Evolutionary conservation across 495 filamentous ascomycete genomes (phyloP), one percentile per base, ranked within the genome.

Genomic region (Penicillium pancosmium): DNA sequence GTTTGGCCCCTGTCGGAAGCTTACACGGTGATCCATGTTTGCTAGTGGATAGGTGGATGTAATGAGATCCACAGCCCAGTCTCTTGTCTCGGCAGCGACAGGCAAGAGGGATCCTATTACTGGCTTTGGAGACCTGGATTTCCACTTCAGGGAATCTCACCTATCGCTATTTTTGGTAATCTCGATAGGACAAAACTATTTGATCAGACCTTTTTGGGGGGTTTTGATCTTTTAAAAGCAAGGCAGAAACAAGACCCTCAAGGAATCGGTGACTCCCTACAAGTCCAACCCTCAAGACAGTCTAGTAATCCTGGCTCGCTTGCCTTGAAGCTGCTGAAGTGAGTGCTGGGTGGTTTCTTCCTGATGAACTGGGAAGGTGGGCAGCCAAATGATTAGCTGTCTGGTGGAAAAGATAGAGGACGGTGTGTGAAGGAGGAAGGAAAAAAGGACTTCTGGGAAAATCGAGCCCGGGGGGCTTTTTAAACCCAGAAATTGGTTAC

Each of bases 91-190:
- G 27, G 34, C 12, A 50, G 33, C 2, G 27, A 18, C 49, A 52
- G 19, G 44, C 57, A 50, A 60, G 57, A 60, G 57, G 6, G 27
- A 35, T 36, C 35, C 43, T 43, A 44, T 35, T 50, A 35, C 44
- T 55, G 38, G 6, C 43, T 50, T 18, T 46, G 50, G 53, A 57
- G 60, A 54, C 34, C 55, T 41, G 55, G 55, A 50, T 62, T 62
- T 62, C 60, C 50, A 62, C 60, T 62, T 62, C 55, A 57, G 60
- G 23, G 55, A 21, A n/a, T 57, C 44, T 40, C 43, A 48, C 60
- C 53, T 48, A 54, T 33, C 8, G n/a, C 44, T 35, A 23, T 38
- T 60, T 43, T 46, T 60, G 36, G 46, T 16, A n/a, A 55, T 55
- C 52, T 48, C 46, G 46, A 48, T 48, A 36, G 36, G 55, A 57